Conservation (phyloP, 139 green algal genomes). For the Axilococcus clingmanii region DNA sequence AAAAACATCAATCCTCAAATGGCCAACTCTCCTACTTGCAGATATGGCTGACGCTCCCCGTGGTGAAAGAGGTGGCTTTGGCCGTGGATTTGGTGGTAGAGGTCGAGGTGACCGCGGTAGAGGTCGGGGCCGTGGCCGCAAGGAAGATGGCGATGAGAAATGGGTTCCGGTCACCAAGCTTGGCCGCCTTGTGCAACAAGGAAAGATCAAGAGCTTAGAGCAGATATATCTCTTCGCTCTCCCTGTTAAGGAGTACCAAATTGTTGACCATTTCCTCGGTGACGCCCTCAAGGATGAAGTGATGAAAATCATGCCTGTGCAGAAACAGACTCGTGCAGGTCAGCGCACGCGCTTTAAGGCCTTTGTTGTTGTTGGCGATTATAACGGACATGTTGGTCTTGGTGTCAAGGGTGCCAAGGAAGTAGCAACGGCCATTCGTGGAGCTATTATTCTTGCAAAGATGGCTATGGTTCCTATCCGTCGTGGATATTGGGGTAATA, state of each 20-base stretch:
- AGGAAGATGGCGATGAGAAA: slow-evolving; percentile 87
- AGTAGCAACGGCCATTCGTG: slow-evolving; percentile 91
- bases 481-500: slow-evolving; percentile 98
- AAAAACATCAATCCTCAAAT: too few species aligned
- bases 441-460: slow-evolving; percentile 97
- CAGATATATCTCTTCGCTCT: slow-evolving; percentile 99
- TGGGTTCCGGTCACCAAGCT: slow-evolving; percentile 99
- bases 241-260: slow-evolving; percentile 97
- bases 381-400: slow-evolving; percentile 95
- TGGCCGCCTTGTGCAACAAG: slow-evolving; percentile 92
- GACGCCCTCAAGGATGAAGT: slow-evolving; percentile 83
- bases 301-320: slow-evolving; percentile 99
- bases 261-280: slow-evolving; percentile 84
- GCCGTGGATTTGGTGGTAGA: slow-evolving; percentile 78
- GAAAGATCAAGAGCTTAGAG: slow-evolving; percentile 98
- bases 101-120: slow-evolving; percentile 52
- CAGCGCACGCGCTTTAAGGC: slow-evolving; percentile 99
- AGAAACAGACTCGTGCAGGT: slow-evolving; percentile 99
- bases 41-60: slow-evolving; percentile 47
- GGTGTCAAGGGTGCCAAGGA: slow-evolving; percentile 99
- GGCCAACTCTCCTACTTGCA: too few species aligned
- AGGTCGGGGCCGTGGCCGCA: slow-evolving; percentile 56
- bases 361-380: slow-evolving; percentile 98
- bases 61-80: slow-evolving; percentile 78
- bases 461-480: slow-evolving; percentile 88